Conservation (phyloP, 306 rosid species). For the Fagus crenata region DNA sequence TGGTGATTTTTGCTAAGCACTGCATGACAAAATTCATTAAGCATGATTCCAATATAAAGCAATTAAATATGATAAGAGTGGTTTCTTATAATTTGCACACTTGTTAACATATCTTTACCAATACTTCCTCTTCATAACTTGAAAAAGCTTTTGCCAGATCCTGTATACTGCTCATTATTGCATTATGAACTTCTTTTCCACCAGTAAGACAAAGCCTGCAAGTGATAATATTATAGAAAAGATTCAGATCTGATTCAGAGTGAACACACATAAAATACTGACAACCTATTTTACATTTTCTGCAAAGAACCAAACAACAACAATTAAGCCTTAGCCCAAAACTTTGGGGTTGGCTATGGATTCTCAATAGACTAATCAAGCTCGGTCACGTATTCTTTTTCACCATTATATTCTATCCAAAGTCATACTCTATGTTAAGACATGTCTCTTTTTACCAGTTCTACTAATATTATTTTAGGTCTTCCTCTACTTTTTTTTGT, state of each 20-base stretch:
- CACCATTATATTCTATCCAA: too few relatives aligned
- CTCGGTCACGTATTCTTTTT: too few relatives aligned
- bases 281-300: constrained; percentile 3
- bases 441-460: too few relatives aligned
- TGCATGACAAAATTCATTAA: not conserved
- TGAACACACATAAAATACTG: constrained; percentile 13
- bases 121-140: constrained; percentile 85
- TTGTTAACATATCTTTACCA: constrained; percentile 51
- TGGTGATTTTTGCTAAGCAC: not conserved
- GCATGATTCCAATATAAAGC: not conserved
- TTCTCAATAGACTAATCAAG: too few relatives aligned
- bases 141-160: constrained; percentile 85
- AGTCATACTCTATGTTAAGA: too few relatives aligned
- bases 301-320: not conserved
- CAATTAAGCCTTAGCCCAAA: too few relatives aligned
- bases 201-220: constrained; percentile 87
- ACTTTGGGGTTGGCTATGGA: too few relatives aligned
- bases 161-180: constrained; percentile 90
- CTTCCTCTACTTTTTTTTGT: too few relatives aligned
- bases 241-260: constrained; percentile 5
- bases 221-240: constrained; percentile 10
- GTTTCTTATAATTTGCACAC: constrained; percentile 11
- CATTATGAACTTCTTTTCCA: constrained; percentile 92
- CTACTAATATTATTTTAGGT: too few relatives aligned
- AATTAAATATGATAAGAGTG: not conserved